These are phyloP conservation scores for Apiospora marii DNA, from an alignment of 2,329 filamentous ascomycete genomes.

Conservation along the genomic window DNA sequence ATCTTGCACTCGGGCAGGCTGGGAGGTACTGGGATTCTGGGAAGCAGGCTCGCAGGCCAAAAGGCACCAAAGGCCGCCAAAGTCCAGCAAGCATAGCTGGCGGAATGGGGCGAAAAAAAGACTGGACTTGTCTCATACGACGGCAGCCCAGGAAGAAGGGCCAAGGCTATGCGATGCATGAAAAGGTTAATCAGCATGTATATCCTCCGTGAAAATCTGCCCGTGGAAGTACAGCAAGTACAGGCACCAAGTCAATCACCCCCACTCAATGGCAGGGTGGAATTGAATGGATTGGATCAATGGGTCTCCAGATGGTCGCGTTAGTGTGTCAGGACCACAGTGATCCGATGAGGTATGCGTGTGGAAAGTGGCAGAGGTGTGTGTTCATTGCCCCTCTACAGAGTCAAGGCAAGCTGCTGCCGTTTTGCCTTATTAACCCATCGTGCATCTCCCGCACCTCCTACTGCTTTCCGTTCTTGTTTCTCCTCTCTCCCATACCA, in stretches of 20 bases:
- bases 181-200: conserved; percentile 1
- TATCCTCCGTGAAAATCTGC: background rate
- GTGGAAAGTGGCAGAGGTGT: background rate
- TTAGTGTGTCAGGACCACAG: conserved; percentile 23
- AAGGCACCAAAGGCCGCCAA: background rate
- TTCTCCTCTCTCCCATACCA: conserved; percentile 15
- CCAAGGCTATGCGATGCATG: conserved; percentile 2
- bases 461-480: background rate
- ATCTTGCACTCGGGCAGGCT: background rate
- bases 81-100: background rate
- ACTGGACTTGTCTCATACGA: conserved; percentile 2
- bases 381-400: conserved; percentile 20
- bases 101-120: conserved; percentile 5
- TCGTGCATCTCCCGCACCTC: conserved; percentile 20
- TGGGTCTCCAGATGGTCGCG: conserved; percentile 20
- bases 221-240: background rate
- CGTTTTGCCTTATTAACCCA: conserved; percentile 17
- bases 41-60: background rate
- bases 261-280: conserved; percentile 8
- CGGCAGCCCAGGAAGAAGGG: background rate
- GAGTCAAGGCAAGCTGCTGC: background rate
- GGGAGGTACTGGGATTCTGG: background rate
- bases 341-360: conserved; percentile 15
- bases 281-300: conserved; percentile 14
- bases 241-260: background rate